Evolutionary conservation across 805 yeast genomes (phyloP).

Genomic region (Henningerozyma blattae): DNA sequence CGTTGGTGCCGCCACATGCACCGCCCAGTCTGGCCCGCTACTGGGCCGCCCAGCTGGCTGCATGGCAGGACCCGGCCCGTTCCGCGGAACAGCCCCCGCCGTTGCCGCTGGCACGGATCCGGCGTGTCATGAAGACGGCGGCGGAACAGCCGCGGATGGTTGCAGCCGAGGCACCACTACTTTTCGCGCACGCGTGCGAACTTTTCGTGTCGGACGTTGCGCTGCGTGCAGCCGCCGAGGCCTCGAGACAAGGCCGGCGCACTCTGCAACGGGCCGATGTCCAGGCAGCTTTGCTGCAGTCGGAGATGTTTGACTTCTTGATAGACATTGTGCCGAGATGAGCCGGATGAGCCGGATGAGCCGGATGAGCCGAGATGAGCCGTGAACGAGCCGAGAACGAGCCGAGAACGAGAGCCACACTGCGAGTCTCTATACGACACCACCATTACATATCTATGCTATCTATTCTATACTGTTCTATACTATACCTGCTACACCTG

Average conservation of each 20-base stretch:
- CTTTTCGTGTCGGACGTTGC: slow-evolving; percentile 93
- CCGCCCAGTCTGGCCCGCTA: no score
- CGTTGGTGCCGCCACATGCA: no score
- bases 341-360: neutral
- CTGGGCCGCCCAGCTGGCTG: no score
- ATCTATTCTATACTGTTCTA: no score
- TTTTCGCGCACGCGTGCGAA: slow-evolving; percentile 97
- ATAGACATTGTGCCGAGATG: slow-evolving; percentile 94
- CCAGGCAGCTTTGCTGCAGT: slow-evolving; percentile 86
- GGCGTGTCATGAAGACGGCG: slow-evolving; percentile 97
- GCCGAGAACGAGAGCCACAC: no score
- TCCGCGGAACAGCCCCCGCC: no score
- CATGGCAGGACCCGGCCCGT: no score
- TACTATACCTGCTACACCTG: slow-evolving; percentile 10
- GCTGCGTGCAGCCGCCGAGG: slow-evolving; percentile 98
- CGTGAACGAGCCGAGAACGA: slow-evolving; percentile 1
- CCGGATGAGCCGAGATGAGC: neutral
- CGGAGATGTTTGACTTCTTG: slow-evolving; percentile 94
- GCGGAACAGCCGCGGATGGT: slow-evolving; percentile 96
- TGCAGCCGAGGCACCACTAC: slow-evolving; percentile 93
- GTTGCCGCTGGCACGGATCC: slow-evolving; percentile 88
- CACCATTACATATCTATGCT: no score
- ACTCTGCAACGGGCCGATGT: slow-evolving; percentile 91
- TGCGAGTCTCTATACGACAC: no score
- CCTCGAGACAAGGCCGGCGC: slow-evolving; percentile 90